Conservation (phyloP, 208 protist genomes). For the Leishmania guyanensis region DNA sequence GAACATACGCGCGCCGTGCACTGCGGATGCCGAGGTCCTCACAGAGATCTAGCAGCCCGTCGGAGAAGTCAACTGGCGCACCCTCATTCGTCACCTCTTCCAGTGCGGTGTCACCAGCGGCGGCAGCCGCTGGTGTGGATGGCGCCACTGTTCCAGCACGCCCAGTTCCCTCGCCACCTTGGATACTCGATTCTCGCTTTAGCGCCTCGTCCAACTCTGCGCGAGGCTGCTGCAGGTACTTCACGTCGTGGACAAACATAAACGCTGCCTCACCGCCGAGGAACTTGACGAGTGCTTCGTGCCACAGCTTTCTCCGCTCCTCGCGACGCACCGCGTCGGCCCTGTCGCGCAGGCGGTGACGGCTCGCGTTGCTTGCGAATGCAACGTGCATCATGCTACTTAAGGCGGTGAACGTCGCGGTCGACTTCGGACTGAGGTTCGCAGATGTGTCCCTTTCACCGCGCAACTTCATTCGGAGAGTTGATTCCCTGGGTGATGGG, state of each 20-base stretch:
- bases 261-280: constrained; percentile 25
- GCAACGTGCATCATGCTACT: constrained; percentile 1
- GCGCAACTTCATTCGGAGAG: neutral
- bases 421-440: neutral
- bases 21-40: constrained; percentile 44
- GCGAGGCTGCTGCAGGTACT: constrained; percentile 23
- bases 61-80: neutral
- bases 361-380: constrained; percentile 6
- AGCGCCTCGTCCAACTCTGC: constrained; percentile 8
- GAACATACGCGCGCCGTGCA: constrained; percentile 44
- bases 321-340: constrained; percentile 15
- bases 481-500: neutral
- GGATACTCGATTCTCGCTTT: neutral
- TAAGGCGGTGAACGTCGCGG: neutral
- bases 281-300: constrained; percentile 14
- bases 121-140: neutral
- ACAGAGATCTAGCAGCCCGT: constrained; percentile 26
- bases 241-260: constrained; percentile 27
- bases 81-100: neutral
- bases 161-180: neutral
- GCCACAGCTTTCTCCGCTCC: constrained; percentile 22
- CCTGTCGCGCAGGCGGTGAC: constrained; percentile 17
- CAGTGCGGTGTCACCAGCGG: neutral
- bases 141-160: neutral
- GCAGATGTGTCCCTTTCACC: neutral